Evolutionary conservation across 129 eudicot species (phyloP).

Genomic region (Flaveria brownii): DNA sequence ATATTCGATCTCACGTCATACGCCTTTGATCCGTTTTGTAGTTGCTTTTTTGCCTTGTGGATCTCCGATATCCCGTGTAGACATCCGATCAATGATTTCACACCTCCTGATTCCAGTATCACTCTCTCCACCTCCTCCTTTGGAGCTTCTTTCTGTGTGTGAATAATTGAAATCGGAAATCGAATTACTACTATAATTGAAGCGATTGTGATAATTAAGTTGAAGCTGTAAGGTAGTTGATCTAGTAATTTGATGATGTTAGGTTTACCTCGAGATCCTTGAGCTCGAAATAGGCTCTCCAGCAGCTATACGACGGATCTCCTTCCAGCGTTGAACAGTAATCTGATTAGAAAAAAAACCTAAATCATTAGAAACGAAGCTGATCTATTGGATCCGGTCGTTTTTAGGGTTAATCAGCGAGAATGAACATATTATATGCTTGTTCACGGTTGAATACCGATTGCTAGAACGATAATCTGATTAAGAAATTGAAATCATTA

Average conservation of each 20-base stretch:
- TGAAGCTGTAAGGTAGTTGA: not conserved
- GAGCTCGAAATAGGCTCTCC: constrained; percentile 49
- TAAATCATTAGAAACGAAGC: not conserved
- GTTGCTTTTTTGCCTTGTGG: constrained; percentile 34
- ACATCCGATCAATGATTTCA: constrained; percentile 34
- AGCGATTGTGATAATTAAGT: too few species aligned
- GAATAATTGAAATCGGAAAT: not conserved
- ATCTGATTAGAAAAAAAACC: constrained; percentile 13
- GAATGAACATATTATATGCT: not conserved
- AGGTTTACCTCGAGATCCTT: constrained; percentile 34
- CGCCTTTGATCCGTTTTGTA: not conserved
- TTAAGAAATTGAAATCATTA: too few species aligned
- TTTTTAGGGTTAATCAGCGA: constrained; percentile 12
- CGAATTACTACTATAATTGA: not conserved
- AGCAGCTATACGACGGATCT: constrained; percentile 39
- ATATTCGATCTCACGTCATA: not conserved
- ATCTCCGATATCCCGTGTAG: constrained; percentile 36
- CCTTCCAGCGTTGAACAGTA: constrained; percentile 48
- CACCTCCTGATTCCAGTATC: constrained; percentile 40
- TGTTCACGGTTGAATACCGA: not conserved
- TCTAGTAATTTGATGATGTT: not conserved
- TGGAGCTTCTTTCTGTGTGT: constrained; percentile 39
- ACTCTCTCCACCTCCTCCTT: constrained; percentile 42
- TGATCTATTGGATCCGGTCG: constrained; percentile 16
- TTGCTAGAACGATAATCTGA: not conserved